A percentile compares a stretch with the other conserved stretches of the same genome.
Conservation (phyloP, 805 yeast genomes). For the Diddensiella santjacobensis region DNA sequence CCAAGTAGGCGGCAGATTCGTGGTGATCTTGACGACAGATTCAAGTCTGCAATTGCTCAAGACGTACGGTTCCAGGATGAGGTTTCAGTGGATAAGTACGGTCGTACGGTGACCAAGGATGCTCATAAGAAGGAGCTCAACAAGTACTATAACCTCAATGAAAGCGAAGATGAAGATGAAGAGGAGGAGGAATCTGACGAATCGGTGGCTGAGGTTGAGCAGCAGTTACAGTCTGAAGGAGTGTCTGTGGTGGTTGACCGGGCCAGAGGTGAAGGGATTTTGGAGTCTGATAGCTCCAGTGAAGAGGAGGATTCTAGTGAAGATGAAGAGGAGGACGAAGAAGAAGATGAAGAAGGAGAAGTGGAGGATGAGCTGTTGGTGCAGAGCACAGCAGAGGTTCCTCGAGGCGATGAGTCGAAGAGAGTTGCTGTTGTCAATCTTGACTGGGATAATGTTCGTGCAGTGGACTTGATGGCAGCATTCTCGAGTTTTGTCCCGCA, state of each 20-base stretch:
- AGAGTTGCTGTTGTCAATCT: constrained; percentile 88
- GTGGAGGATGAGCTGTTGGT: constrained; percentile 20
- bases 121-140: constrained; percentile 51
- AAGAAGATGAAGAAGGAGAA: constrained; percentile 16
- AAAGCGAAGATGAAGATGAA: constrained; percentile 35
- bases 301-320: constrained; percentile 13
- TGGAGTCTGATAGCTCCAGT: not conserved
- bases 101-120: constrained; percentile 60
- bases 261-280: constrained; percentile 36
- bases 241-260: constrained; percentile 26
- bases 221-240: constrained; percentile 12
- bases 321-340: constrained; percentile 5
- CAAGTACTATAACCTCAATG: constrained; percentile 57
- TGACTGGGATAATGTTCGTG: constrained; percentile 95
- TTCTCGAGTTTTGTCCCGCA: constrained; percentile 80
- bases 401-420: constrained; percentile 78
- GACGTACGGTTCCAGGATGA: constrained; percentile 54
- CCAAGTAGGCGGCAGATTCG: constrained; percentile 68
- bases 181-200: constrained; percentile 24
- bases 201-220: constrained; percentile 24
- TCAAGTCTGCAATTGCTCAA: constrained; percentile 59
- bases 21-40: constrained; percentile 81
- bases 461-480: constrained; percentile 85
- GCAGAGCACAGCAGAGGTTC: constrained; percentile 51
- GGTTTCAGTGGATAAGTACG: constrained; percentile 79